Percentiles rank a stretch among this genome's conserved stretches.
Evolutionary conservation across 2,329 filamentous ascomycete genomes (phyloP).

Genomic region (Pochonia chlamydosporia): DNA sequence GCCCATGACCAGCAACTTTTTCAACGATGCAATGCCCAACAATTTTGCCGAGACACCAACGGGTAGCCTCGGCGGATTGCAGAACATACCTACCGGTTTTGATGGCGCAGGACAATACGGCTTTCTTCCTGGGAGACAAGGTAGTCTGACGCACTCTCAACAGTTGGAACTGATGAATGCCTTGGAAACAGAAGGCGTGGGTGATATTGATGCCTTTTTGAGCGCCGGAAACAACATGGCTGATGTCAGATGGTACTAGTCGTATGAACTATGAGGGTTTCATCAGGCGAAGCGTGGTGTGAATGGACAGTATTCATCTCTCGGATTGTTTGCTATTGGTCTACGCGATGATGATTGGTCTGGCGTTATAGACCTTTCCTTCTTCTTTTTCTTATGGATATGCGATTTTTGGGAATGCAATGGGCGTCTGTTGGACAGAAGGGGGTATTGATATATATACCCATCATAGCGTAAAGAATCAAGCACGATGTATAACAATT

Average conservation of each 20-base stretch:
- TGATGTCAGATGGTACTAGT: conserved; percentile 27
- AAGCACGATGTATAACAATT: too few relatives aligned
- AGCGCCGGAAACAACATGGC: conserved; percentile 29
- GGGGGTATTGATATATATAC: background rate
- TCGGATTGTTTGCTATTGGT: too few relatives aligned
- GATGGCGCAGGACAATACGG: conserved; percentile 18
- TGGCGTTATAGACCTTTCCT: too few relatives aligned
- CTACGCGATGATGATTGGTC: too few relatives aligned
- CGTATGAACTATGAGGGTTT: background rate
- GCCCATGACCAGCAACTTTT: conserved; percentile 34
- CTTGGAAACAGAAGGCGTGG: conserved; percentile 63
- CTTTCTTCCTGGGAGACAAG: conserved; percentile 48
- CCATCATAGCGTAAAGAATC: background rate
- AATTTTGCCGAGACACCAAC: conserved; percentile 23
- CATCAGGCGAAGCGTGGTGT: background rate
- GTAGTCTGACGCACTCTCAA: conserved; percentile 71
- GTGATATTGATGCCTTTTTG: conserved; percentile 56
- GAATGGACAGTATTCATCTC: too few relatives aligned
- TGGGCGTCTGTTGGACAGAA: background rate
- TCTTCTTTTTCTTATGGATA: too few relatives aligned
- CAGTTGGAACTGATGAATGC: conserved; percentile 78
- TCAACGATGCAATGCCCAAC: conserved; percentile 29
- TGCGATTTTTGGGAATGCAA: background rate
- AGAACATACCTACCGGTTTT: conserved; percentile 21
- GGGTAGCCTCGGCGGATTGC: conserved; percentile 24